Conservation (phyloP, 2,329 filamentous ascomycete species). For the Coniochaeta sp. region DNA sequence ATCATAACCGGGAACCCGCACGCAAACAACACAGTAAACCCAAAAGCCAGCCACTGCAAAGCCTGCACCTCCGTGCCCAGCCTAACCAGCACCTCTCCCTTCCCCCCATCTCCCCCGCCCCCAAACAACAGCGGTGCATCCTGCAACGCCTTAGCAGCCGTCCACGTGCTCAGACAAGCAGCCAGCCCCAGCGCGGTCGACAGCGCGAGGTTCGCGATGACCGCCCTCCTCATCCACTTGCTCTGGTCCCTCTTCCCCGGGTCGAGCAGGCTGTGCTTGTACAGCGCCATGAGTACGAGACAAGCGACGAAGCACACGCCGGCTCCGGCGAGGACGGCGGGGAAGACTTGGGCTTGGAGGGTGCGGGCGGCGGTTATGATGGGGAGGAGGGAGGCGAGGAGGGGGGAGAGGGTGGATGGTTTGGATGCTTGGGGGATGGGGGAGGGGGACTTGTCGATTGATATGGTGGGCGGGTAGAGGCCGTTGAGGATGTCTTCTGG, state of each 20-base stretch:
- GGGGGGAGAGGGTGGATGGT: no score
- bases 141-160: slow-evolving; percentile 13
- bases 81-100: slow-evolving; percentile 11
- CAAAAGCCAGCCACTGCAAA: slow-evolving; percentile 19
- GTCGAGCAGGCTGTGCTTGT: slow-evolving; percentile 8
- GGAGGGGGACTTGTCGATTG: no score
- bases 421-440: no score
- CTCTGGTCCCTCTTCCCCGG: slow-evolving; percentile 8
- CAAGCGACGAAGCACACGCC: slow-evolving; percentile 13
- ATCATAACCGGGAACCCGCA: slow-evolving; percentile 12
- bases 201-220: slow-evolving; percentile 11
- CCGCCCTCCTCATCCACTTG: slow-evolving; percentile 10
- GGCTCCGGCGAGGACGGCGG: slow-evolving; percentile 13
- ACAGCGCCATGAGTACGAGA: slow-evolving; percentile 10
- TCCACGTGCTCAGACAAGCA: slow-evolving; percentile 12
- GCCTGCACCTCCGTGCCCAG: slow-evolving; percentile 16
- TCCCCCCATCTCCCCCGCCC: not conserved
- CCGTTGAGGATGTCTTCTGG: slow-evolving; percentile 8
- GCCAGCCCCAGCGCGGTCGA: slow-evolving; percentile 14
- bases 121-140: slow-evolving; percentile 6
- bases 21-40: slow-evolving; percentile 15
- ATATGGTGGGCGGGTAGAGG: slow-evolving; percentile 16
- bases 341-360: slow-evolving; percentile 15
- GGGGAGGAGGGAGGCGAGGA: slow-evolving; percentile 4
- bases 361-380: slow-evolving; percentile 10